Evolutionary conservation across 2,329 filamentous ascomycete species (phyloP), one percentile per base, ranked within the genome.

Genomic region (Trichoderma oligosporum): DNA sequence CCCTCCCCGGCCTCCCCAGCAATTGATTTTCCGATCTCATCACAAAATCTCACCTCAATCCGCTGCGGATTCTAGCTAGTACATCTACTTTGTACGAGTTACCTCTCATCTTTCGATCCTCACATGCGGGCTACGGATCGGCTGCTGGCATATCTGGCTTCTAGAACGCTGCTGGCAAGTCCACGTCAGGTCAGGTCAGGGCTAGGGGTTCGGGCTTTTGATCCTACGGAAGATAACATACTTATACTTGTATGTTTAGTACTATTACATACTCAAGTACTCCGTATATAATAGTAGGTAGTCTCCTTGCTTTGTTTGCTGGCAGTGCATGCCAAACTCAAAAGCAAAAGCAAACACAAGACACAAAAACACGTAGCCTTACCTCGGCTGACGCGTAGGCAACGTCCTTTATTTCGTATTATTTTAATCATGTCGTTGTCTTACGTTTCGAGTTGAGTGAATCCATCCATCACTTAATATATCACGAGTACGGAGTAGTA

Each of bases 81-180:
- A 22, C 39, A 12, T 3, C 16, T 25, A 12, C 22, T 14, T 4
- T 9, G 47, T n/a, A 41, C 24, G 52, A 42, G 22, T 22, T 11
- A n/a, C 24, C 25, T 22, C n/a, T 16, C 16, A 12, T 47, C 18
- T 55, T 22, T n/a, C 29, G 39, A 55, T 46, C 52, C 12, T 46
- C 52, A 4, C 24, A 39, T 36, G 44, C 44, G 44, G 52, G 52
- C 20, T 35, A 24, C 42, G 45, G 31, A 46, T 56, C 51, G 51
- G 20, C n/a, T 54, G 38, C 39, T 35, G 27, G 51, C 51, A 41
- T 52, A 8, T 44, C 22, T 31, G 27, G 27, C 27, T 38, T 38
- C 35, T 14, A 38, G 35, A 38, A 38, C 35, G 27, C 27, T 11
- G 27, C 27, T 31, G 27, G n/a, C n/a, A 5, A 31, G 27, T 31